These are phyloP conservation scores for Xylaria multiplex DNA, from an alignment of 2,329 filamentous ascomycete species.

Conservation along the genomic window DNA sequence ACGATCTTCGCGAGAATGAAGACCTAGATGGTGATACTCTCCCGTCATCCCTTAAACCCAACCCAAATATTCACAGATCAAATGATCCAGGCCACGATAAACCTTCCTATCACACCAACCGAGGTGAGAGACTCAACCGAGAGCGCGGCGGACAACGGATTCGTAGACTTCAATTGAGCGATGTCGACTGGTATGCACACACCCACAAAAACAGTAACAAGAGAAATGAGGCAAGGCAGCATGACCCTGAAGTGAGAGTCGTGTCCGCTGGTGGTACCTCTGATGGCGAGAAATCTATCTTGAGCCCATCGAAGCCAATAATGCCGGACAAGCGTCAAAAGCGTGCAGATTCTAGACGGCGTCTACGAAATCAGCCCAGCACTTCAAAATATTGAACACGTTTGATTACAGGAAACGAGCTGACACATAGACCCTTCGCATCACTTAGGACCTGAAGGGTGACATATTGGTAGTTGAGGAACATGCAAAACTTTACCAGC, in stretches of 20 bases:
- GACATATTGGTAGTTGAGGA: slow-evolving; percentile 23
- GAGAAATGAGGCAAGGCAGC: slow-evolving; percentile 15
- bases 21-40: slow-evolving; percentile 77
- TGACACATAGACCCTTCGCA: slow-evolving; percentile 31
- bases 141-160: slow-evolving; percentile 82
- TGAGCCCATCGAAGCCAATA: slow-evolving; percentile 38
- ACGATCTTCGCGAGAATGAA: slow-evolving; percentile 88
- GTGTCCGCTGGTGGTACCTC: slow-evolving; percentile 25
- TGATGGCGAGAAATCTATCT: slow-evolving; percentile 35
- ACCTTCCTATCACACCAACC: slow-evolving; percentile 63
- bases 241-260: slow-evolving; percentile 31
- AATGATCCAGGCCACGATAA: slow-evolving; percentile 61
- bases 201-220: slow-evolving; percentile 40
- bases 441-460: slow-evolving; percentile 35
- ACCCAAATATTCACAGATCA: slow-evolving; percentile 61
- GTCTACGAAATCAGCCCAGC: slow-evolving; percentile 19
- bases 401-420: slow-evolving; percentile 23
- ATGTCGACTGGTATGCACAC: slow-evolving; percentile 90
- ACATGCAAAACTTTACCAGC: slow-evolving; percentile 24
- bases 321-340: slow-evolving; percentile 44
- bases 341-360: slow-evolving; percentile 33
- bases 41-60: slow-evolving; percentile 56
- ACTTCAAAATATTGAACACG: slow-evolving; percentile 11
- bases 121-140: slow-evolving; percentile 64
- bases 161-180: slow-evolving; percentile 91